Percentiles rank a stretch among this genome's conserved stretches.
These are phyloP conservation scores for Aegle marmelos DNA, from an alignment of 345 rosid species.

Conservation along the genomic window DNA sequence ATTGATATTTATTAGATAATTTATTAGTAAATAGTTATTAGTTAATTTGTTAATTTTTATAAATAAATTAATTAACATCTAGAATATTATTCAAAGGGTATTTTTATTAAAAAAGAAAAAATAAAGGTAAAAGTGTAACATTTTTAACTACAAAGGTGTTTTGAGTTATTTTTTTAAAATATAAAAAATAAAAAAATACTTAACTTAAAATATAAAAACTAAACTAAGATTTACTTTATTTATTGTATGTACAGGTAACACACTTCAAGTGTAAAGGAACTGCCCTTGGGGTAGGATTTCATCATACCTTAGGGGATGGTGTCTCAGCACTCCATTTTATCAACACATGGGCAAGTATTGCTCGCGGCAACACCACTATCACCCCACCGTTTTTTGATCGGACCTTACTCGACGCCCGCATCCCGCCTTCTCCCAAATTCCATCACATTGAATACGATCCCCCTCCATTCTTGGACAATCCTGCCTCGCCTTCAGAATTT, in stretches of 20 bases:
- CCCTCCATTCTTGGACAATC: background rate
- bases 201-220: no score
- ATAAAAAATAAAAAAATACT: no score
- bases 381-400: background rate
- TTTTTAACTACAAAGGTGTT: no score
- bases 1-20: no score
- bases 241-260: slow-evolving; percentile 12
- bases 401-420: background rate
- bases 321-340: slow-evolving; percentile 17
- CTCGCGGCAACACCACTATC: background rate
- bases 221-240: no score
- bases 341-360: slow-evolving; percentile 28
- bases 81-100: no score
- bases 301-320: slow-evolving; percentile 29
- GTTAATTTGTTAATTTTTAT: no score
- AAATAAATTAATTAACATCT: no score
- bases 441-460: background rate
- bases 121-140: no score
- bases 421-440: background rate
- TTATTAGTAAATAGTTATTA: no score
- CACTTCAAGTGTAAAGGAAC: slow-evolving; percentile 29
- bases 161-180: no score
- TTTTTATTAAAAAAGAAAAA: no score
- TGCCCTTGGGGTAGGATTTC: slow-evolving; percentile 18
- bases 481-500: background rate